Evolutionary conservation across 179 eudicot genomes (phyloP), one percentile per base, ranked within the genome.

Genomic region (Heliamphora pulchella): DNA sequence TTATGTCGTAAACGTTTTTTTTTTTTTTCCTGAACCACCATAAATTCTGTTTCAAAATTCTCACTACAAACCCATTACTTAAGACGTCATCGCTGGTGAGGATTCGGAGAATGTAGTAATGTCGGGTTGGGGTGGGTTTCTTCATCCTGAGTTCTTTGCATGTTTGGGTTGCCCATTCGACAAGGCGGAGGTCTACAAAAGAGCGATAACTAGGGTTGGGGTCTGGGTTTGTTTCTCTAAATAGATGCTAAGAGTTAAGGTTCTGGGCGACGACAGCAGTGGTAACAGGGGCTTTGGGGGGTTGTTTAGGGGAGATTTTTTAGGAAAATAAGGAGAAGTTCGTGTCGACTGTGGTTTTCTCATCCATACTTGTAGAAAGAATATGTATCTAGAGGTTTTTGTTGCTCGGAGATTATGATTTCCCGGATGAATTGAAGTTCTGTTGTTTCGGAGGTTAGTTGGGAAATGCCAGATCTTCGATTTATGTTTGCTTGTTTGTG

Each of bases 51-150:
- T 31, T 31, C 31, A 31, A 31, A 31, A 31, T 31, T 31, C 31
- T 31, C 31, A 31, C 31, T 31, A 0, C 31, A 31, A 31, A 0
- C 31, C 31, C 31, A 31, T 31, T 31, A 31, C 31, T 31, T 31
- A 95, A 15, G 0, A 93, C 98, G 71, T 95, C 97, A 20, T 87
- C 76, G 7, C 97, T 97, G 15, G 87, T 78, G 18, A 95, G 90
- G 18, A 95, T 93, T 20, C 86, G 83, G 54, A 97, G 98, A n/a
- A 95, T 91, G 82, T 97, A 95, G 78, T 84, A 85, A 54, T 82
- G 86, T 73, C 93, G 98, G 18, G 93, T 97, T 0, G 93, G 93
- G 44, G 94, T 95, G 0, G 97, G 98, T 7, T 64, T 82, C 77
- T 88, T 91, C 88, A 95, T 90, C 18, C 94, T 91, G 1, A 95